These are phyloP conservation scores for Francoa sonchifolia DNA, from an alignment of 441 rosid genomes.

Conservation along the genomic window DNA sequence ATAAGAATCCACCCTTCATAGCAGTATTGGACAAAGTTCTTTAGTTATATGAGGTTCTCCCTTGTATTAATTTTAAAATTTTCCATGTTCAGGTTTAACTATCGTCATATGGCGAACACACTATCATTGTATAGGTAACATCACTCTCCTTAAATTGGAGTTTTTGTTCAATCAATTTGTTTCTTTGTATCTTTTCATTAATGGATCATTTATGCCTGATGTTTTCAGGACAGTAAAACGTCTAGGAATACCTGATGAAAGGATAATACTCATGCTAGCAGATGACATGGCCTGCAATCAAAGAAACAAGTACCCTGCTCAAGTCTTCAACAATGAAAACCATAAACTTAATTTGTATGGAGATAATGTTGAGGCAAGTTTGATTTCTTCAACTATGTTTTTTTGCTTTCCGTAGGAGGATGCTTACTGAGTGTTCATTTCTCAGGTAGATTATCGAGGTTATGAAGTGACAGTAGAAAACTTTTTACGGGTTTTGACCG, in stretches of 20 bases:
- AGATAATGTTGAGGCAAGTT: constrained; percentile 85
- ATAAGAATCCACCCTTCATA: too few relatives aligned
- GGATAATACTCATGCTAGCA: constrained; percentile 90
- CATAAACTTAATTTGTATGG: constrained; percentile 89
- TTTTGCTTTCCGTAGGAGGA: constrained; percentile 1
- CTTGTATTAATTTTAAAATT: background rate
- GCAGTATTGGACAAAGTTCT: too few relatives aligned
- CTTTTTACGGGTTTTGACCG: constrained; percentile 81
- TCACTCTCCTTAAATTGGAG: background rate
- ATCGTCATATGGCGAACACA: constrained; percentile 95
- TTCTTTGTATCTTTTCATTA: constrained; percentile 3
- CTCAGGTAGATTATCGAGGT: constrained; percentile 92
- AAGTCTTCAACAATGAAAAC: constrained; percentile 94
- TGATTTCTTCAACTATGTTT: constrained; percentile 5
- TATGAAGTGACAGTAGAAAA: constrained; percentile 92
- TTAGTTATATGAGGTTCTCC: background rate
- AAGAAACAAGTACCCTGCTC: constrained; percentile 91
- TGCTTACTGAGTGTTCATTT: background rate
- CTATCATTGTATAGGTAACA: constrained; percentile 77
- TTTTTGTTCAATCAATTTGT: background rate
- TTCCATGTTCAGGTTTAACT: constrained; percentile 68
- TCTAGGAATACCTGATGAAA: constrained; percentile 89
- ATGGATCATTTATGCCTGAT: constrained; percentile 10
- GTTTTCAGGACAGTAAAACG: constrained; percentile 82
- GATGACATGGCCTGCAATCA: constrained; percentile 99